Evolutionary conservation across 345 rosid species (phyloP).

Genomic region (Dipteronia dyeriana): DNA sequence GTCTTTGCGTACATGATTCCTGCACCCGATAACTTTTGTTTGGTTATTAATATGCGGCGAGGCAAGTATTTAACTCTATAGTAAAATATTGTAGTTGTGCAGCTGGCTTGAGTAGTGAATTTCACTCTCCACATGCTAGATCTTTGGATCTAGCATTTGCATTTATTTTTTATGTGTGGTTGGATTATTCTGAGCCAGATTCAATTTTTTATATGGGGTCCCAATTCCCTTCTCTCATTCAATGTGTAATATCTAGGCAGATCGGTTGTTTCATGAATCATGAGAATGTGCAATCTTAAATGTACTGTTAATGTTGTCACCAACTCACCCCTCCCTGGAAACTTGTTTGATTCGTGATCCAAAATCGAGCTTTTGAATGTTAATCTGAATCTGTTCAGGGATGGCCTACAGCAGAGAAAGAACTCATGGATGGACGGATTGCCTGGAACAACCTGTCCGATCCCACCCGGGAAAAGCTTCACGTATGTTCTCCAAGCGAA

Average conservation of each 20-base stretch:
- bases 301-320: not conserved
- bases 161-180: not conserved
- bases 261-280: not conserved
- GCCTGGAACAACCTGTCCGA: slow-evolving; percentile 84
- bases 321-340: not conserved
- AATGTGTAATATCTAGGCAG: not conserved
- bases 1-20: too few relatives aligned
- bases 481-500: slow-evolving; percentile 83
- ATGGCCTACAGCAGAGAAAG: slow-evolving; percentile 86
- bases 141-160: slow-evolving; percentile 10
- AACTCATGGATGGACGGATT: slow-evolving; percentile 94
- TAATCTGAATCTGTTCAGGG: slow-evolving; percentile 41
- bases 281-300: not conserved
- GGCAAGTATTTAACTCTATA: not conserved
- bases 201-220: not conserved
- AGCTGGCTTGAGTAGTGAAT: slow-evolving; percentile 13
- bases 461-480: slow-evolving; percentile 78
- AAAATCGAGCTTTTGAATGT: too few relatives aligned
- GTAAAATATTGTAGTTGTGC: slow-evolving; percentile 19
- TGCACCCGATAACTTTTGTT: too few relatives aligned
- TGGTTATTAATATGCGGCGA: too few relatives aligned
- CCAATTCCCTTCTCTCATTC: not conserved
- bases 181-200: not conserved
- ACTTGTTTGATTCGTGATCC: not conserved
- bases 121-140: slow-evolving; percentile 20